Evolutionary conservation across 768 basidiomycete genomes (phyloP), one percentile per base, ranked within the genome.

Genomic region (Hortiboletus flavorubellus): DNA sequence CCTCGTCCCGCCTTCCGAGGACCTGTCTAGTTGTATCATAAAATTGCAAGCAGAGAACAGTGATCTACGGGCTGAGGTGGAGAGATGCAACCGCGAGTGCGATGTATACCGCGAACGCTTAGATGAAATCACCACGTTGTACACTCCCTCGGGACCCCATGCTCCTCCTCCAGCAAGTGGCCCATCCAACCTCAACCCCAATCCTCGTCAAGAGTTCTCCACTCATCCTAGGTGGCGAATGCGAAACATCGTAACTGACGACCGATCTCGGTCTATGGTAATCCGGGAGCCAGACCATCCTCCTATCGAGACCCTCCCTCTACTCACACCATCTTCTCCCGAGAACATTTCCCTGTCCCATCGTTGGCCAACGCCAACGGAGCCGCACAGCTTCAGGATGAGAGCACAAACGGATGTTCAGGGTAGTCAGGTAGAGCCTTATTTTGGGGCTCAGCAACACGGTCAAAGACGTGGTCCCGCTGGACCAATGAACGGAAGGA

Each of bases 161-260:
- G 51, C 21, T 35, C 42, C 14, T 9, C 31, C 18, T 8, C 46
- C 21, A 15, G 26, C 49, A 9, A 39, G 48, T 42, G 53, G 52
- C 4, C 56, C 53, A 5, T 51, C 59, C 14, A 31, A 46, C 29
- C 43, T 44, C 4, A 11, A 8, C 9, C 2, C 49, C 1, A 18
- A 21, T 39, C 26, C 45, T 3, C n/a, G 45, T 8, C 46, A 18
- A 26, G 56, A 59, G 10, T 38, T 43, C 8, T 54, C 64, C 3
- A 23, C 26, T 14, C 64, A 68, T 31, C 54, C 64, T 8, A 51
- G 46, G 54, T 66, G 62, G 67, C 64, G 58, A 23, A 39, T 11
- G 23, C 56, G 56, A 40, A 15, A 41, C n/a, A 2, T 21, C 33
- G 7, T 18, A 3, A 9, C 43, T n/a, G 51, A 61, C 4, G 40